Evolutionary conservation across 116 monocot genomes (phyloP).

Genomic region (Posidonia oceanica): DNA sequence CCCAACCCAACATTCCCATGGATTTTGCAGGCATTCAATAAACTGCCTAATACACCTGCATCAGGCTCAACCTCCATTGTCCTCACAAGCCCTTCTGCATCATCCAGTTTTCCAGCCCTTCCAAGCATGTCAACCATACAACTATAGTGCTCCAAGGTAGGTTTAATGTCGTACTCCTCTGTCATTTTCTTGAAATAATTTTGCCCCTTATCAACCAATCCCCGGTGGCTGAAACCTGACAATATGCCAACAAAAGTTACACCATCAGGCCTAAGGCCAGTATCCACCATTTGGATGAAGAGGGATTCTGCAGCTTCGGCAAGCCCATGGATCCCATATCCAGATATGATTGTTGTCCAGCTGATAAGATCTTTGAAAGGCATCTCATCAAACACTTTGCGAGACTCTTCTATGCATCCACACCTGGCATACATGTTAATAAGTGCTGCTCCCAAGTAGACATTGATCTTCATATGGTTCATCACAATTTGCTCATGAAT

Average conservation of each 20-base stretch:
- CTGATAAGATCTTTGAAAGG: conserved; percentile 21
- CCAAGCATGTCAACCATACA: conserved; percentile 61
- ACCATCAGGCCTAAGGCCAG: conserved; percentile 26
- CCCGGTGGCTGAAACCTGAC: conserved; percentile 28
- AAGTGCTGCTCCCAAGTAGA: conserved; percentile 31
- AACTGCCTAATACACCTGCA: conserved; percentile 26
- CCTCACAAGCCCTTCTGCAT: conserved; percentile 31
- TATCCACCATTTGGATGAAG: conserved; percentile 27
- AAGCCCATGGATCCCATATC: conserved; percentile 37
- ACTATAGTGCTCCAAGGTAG: conserved; percentile 37
- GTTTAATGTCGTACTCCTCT: conserved; percentile 23
- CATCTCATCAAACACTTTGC: conserved; percentile 21
- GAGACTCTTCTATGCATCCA: conserved; percentile 29
- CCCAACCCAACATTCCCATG: conserved; percentile 25
- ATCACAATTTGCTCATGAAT: conserved; percentile 25
- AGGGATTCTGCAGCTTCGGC: conserved; percentile 24
- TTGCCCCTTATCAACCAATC: conserved; percentile 31
- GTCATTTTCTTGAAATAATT: conserved; percentile 35
- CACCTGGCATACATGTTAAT: conserved; percentile 36
- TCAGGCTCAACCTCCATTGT: conserved; percentile 28
- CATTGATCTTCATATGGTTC: conserved; percentile 12
- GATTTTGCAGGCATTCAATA: conserved; percentile 40
- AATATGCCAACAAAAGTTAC: conserved; percentile 37
- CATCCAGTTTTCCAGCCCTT: conserved; percentile 31
- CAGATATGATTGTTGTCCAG: conserved; percentile 42